phyloP scores from a whole-genome alignment of 2,329 filamentous ascomycete genomes.

The Trichoderma sp. region DNA sequence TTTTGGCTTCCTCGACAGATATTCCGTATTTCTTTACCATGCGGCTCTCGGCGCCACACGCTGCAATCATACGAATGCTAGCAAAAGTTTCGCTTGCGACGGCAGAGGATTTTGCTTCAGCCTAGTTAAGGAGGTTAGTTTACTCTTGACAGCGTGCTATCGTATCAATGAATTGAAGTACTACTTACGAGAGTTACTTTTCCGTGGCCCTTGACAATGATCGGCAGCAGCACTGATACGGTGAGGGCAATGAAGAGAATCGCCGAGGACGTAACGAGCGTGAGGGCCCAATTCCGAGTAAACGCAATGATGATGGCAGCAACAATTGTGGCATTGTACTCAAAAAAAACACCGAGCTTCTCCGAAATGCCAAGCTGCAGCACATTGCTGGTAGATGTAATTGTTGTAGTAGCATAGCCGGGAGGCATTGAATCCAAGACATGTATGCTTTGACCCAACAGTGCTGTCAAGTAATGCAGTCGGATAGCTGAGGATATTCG shows the following conservation, averaged over 20 bases:
- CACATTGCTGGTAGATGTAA: slow-evolving; percentile 62
- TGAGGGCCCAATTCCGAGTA: slow-evolving; percentile 56
- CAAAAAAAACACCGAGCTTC: slow-evolving; percentile 58
- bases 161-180: no score
- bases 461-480: slow-evolving; percentile 60
- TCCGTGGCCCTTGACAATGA: slow-evolving; percentile 53
- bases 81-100: slow-evolving; percentile 61
- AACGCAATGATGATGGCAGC: slow-evolving; percentile 56
- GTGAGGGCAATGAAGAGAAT: slow-evolving; percentile 55
- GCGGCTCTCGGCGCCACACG: slow-evolving; percentile 59
- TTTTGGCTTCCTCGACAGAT: slow-evolving; percentile 55
- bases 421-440: slow-evolving; percentile 65
- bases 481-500: slow-evolving; percentile 61
- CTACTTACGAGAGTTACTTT: slow-evolving; percentile 44
- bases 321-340: slow-evolving; percentile 53
- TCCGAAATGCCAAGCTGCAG: slow-evolving; percentile 65
- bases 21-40: slow-evolving; percentile 52
- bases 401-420: slow-evolving; percentile 60
- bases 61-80: slow-evolving; percentile 60
- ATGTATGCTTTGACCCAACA: slow-evolving; percentile 65
- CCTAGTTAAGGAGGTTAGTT: slow-evolving; percentile 23
- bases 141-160: not conserved
- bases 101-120: slow-evolving; percentile 57
- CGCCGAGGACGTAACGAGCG: slow-evolving; percentile 56
- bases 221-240: slow-evolving; percentile 49